Conservation (phyloP, 2,329 filamentous ascomycete genomes). For the Sporothrix variecibatus region DNA sequence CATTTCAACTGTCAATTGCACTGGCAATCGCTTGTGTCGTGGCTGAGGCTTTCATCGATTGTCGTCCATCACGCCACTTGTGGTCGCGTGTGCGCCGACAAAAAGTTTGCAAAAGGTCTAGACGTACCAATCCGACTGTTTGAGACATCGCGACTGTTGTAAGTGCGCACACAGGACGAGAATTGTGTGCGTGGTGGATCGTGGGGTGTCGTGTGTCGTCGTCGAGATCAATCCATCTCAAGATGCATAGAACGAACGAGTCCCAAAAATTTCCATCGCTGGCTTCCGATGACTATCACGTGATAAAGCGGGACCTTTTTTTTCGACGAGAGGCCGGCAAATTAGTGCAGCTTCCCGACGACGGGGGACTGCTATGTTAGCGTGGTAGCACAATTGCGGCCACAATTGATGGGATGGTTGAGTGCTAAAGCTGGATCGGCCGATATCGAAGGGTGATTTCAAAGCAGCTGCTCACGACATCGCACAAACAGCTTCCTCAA, state of each 20-base stretch:
- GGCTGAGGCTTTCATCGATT: background rate
- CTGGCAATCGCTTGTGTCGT: background rate
- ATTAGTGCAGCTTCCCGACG: constrained; percentile 4
- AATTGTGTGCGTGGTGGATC: background rate
- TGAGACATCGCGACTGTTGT: constrained; percentile 64
- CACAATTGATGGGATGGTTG: background rate
- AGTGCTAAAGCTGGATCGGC: background rate
- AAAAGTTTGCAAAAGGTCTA: background rate
- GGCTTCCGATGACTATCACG: background rate
- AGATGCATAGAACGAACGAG: background rate
- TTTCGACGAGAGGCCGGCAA: background rate
- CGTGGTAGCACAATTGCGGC: background rate
- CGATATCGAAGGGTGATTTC: constrained; percentile 26
- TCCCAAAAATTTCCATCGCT: constrained; percentile 9
- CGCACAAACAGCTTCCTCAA: background rate
- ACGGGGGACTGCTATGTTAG: background rate
- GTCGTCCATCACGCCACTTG: background rate
- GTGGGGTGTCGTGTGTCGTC: background rate
- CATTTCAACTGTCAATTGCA: background rate
- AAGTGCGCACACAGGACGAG: background rate
- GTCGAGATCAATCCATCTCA: background rate
- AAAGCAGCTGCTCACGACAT: constrained; percentile 20
- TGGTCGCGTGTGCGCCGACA: background rate
- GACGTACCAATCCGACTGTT: constrained; percentile 70
- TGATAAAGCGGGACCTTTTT: background rate